These are phyloP conservation scores for Fusarium falciforme DNA, from an alignment of 2,329 filamentous ascomycete species.

Conservation along the genomic window DNA sequence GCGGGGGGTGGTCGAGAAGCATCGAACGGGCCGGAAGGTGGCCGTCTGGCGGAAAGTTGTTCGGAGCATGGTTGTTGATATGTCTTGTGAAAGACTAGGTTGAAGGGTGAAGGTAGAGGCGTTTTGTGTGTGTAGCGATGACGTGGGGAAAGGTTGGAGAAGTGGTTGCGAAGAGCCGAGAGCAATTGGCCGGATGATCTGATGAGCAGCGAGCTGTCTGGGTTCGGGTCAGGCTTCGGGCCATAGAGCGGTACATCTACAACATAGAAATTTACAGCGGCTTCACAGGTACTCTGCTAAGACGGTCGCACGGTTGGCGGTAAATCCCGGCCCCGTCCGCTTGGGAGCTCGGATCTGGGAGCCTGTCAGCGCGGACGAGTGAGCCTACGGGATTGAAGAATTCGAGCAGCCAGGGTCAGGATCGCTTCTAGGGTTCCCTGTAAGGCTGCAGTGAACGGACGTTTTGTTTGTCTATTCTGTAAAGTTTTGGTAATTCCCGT, in stretches of 20 bases:
- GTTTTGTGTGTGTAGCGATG: slow-evolving; percentile 40
- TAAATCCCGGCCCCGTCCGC: slow-evolving; percentile 41
- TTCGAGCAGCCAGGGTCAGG: slow-evolving; percentile 20
- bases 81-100: slow-evolving; percentile 10
- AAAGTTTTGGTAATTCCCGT: not conserved
- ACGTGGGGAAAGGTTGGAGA: slow-evolving; percentile 38
- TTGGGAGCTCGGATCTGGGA: slow-evolving; percentile 32
- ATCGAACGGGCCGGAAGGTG: slow-evolving; percentile 64
- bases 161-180: slow-evolving; percentile 20
- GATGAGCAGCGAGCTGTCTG: slow-evolving; percentile 31
- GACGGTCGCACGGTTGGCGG: slow-evolving; percentile 20
- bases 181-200: slow-evolving; percentile 42
- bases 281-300: slow-evolving; percentile 28
- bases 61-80: slow-evolving; percentile 70
- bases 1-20: slow-evolving; percentile 72
- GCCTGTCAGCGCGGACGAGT: not conserved
- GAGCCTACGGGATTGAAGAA: slow-evolving; percentile 32
- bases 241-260: slow-evolving; percentile 27
- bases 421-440: slow-evolving; percentile 18
- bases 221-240: slow-evolving; percentile 12
- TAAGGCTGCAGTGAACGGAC: slow-evolving; percentile 7
- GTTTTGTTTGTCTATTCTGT: not conserved
- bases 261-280: rapidly evolving
- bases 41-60: slow-evolving; percentile 69
- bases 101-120: slow-evolving; percentile 18